Conservation (phyloP, 2,329 filamentous ascomycete species). For the Epichloe brachyelytri region DNA sequence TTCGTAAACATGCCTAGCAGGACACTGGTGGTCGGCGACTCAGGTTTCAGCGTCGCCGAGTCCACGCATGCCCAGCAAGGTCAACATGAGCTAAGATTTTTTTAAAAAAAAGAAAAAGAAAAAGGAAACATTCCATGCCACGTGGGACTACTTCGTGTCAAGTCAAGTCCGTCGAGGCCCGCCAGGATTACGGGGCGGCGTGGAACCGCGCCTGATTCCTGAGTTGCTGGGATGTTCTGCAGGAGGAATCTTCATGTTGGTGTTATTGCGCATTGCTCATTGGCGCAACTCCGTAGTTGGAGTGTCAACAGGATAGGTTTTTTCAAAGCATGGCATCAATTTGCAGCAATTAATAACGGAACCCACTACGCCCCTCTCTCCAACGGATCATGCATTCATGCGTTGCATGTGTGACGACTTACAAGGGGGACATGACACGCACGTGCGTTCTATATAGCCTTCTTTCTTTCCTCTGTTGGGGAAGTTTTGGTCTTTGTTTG, state of each 20-base stretch:
- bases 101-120: too few species aligned
- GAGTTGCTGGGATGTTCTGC: neutral
- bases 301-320: neutral
- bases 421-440: constrained; percentile 2
- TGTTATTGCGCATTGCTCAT: too few species aligned
- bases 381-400: constrained; percentile 3
- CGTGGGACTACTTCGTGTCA: neutral
- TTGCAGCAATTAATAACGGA: neutral
- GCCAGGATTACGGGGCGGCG: constrained; percentile 10
- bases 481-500: neutral
- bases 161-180: too few species aligned
- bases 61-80: too few species aligned
- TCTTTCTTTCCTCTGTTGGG: neutral
- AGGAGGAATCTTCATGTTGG: too few species aligned
- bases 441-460: neutral
- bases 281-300: too few species aligned
- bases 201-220: constrained; percentile 16
- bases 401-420: neutral
- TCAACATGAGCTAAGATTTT: too few species aligned
- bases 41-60: too few species aligned
- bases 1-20: too few species aligned
- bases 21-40: too few species aligned
- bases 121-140: neutral
- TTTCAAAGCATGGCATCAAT: neutral
- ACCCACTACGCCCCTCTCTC: neutral